These are phyloP conservation scores for Candida loeiensis DNA, from an alignment of 805 yeast genomes.

Conservation along the genomic window DNA sequence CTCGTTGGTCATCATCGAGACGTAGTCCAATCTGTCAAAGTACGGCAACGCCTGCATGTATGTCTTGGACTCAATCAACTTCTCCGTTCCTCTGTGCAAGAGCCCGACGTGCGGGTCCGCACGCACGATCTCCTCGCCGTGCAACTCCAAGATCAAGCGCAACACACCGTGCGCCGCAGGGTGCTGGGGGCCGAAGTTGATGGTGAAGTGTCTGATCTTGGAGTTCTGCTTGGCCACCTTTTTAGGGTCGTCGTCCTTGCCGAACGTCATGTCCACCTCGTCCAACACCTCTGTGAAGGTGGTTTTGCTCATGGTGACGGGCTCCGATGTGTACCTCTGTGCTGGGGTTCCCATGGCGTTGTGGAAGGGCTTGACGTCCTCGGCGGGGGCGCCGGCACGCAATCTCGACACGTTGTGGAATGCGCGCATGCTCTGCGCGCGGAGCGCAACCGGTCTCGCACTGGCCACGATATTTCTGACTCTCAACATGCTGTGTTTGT, in stretches of 20 bases:
- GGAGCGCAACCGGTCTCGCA: slow-evolving; percentile 10
- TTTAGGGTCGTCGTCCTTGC: slow-evolving; percentile 41
- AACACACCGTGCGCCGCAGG: slow-evolving; percentile 94
- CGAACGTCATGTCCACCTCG: slow-evolving; percentile 45
- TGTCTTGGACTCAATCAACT: slow-evolving; percentile 80
- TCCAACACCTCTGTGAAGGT: slow-evolving; percentile 44
- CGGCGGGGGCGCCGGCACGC: slow-evolving; percentile 22
- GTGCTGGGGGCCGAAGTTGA: slow-evolving; percentile 91
- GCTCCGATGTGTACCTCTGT: slow-evolving; percentile 31
- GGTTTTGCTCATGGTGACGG: slow-evolving; percentile 38
- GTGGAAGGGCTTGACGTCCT: slow-evolving; percentile 30
- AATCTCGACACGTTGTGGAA: slow-evolving; percentile 19
- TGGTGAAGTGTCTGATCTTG: slow-evolving; percentile 80
- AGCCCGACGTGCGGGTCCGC: slow-evolving; percentile 88
- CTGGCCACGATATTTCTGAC: slow-evolving; percentile 16
- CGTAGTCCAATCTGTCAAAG: slow-evolving; percentile 84
- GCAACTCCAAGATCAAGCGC: slow-evolving; percentile 78
- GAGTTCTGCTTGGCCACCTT: slow-evolving; percentile 42
- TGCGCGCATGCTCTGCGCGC: slow-evolving; percentile 9
- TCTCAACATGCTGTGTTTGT: slow-evolving; percentile 23
- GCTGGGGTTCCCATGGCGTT: slow-evolving; percentile 39
- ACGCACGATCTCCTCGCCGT: slow-evolving; percentile 85
- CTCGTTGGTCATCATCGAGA: slow-evolving; percentile 87
- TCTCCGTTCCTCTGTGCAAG: slow-evolving; percentile 86
- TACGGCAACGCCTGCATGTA: slow-evolving; percentile 86